Conservation (phyloP, 495 filamentous ascomycete genomes). For the Cenococcum geophilum region DNA sequence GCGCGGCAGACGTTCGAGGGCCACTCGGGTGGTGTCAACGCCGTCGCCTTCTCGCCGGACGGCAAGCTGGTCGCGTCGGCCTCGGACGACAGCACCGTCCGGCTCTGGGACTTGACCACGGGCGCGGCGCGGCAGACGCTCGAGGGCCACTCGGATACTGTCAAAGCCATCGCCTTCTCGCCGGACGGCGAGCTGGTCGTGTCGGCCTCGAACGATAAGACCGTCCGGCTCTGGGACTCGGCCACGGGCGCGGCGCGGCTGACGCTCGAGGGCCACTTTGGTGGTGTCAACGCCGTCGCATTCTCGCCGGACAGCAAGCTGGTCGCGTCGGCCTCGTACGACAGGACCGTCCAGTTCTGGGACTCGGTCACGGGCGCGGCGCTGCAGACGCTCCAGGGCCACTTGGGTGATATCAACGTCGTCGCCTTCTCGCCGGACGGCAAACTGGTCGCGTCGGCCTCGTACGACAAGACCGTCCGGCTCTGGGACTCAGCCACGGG, state of each 20-base stretch:
- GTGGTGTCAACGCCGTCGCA: no score
- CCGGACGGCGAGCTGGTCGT: conserved; percentile 9
- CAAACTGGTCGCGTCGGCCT: conserved; percentile 7
- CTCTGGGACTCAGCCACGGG: neutral
- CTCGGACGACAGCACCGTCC: no score
- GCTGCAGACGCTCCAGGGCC: conserved; percentile 5
- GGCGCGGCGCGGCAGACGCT: no score
- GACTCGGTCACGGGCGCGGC: neutral
- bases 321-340: neutral
- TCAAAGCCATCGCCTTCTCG: no score
- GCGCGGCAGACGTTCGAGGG: no score
- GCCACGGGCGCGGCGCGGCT: neutral
- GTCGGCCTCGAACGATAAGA: conserved; percentile 8
- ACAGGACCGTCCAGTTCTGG: neutral
- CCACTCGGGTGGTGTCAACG: no score
- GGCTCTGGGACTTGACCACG: no score
- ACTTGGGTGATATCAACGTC: neutral
- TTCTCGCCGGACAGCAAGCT: no score
- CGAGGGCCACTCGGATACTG: no score
- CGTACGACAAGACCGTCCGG: neutral
- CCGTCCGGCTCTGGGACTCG: neutral
- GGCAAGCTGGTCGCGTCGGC: no score
- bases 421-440: conserved; percentile 15
- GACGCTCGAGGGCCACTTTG: neutral
- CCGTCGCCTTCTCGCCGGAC: no score